Conservation (phyloP, 495 filamentous ascomycete species). For the Penicillium manginii region DNA sequence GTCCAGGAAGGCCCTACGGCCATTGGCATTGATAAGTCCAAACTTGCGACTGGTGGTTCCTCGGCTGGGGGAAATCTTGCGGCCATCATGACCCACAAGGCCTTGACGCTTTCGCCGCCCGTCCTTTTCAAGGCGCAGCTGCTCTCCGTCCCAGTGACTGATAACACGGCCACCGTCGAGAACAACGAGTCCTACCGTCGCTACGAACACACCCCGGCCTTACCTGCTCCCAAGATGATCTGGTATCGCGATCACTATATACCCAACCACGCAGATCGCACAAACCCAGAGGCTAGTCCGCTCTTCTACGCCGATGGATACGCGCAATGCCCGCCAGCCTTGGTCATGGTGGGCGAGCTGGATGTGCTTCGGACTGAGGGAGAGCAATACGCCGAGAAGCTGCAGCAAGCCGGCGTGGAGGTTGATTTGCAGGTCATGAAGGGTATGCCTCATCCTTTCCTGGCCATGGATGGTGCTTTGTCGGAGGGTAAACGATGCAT, state of each 20-base stretch:
- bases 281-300: slow-evolving; percentile 57
- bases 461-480: slow-evolving; percentile 61
- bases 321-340: slow-evolving; percentile 50
- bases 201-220: slow-evolving; percentile 53
- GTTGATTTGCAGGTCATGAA: slow-evolving; percentile 61
- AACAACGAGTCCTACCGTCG: slow-evolving; percentile 52
- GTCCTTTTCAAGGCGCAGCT: slow-evolving; percentile 53
- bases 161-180: slow-evolving; percentile 54
- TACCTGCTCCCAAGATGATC: slow-evolving; percentile 59
- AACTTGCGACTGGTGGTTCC: slow-evolving; percentile 57
- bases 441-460: slow-evolving; percentile 65
- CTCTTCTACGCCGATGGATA: slow-evolving; percentile 55
- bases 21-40: slow-evolving; percentile 48
- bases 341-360: slow-evolving; percentile 59
- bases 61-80: slow-evolving; percentile 62
- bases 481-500: slow-evolving; percentile 57
- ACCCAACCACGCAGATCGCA: slow-evolving; percentile 46
- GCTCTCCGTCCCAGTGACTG: slow-evolving; percentile 61
- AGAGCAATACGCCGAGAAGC: slow-evolving; percentile 50
- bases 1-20: slow-evolving; percentile 39
- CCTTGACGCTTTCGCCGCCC: slow-evolving; percentile 43
- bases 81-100: slow-evolving; percentile 58
- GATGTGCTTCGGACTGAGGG: slow-evolving; percentile 60
- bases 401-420: slow-evolving; percentile 54
- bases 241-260: slow-evolving; percentile 64